A percentile compares a stretch with the other conserved stretches of the same genome.
phyloP scores from a whole-genome alignment of 2,329 filamentous ascomycete genomes.

The Apiospora koreana region DNA sequence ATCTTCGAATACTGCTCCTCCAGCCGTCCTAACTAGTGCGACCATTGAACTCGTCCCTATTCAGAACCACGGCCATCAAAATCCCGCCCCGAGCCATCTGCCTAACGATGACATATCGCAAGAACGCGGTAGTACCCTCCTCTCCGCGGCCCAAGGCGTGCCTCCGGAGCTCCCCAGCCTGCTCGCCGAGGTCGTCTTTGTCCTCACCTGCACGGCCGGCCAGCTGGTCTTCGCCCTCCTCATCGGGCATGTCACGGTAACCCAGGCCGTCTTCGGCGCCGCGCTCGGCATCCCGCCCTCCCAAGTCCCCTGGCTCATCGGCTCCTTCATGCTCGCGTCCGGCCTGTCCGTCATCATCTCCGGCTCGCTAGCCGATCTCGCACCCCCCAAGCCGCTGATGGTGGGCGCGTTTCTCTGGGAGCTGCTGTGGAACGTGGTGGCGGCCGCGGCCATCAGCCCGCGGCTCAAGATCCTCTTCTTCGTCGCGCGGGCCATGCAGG shows the following conservation, averaged over 20 bases:
- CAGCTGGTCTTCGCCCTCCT: conserved; percentile 44
- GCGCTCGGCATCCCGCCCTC: conserved; percentile 40
- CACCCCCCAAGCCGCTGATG: conserved; percentile 41
- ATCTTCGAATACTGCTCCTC: not conserved
- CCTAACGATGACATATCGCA: not conserved
- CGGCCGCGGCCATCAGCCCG: conserved; percentile 36
- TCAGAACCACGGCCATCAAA: not conserved
- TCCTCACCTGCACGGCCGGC: conserved; percentile 42
- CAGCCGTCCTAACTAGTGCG: not conserved
- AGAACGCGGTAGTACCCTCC: conserved; percentile 15
- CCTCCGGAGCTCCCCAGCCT: conserved; percentile 41
- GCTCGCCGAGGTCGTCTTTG: conserved; percentile 39
- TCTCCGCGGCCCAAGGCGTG: conserved; percentile 29
- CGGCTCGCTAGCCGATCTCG: conserved; percentile 36
- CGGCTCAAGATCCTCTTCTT: conserved; percentile 36
- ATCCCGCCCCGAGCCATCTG: not conserved
- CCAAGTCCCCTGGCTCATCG: conserved; percentile 43
- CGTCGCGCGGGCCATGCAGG: conserved; percentile 39
- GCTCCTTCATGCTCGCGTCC: conserved; percentile 41
- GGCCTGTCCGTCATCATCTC: conserved; percentile 44
- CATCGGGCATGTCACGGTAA: conserved; percentile 41
- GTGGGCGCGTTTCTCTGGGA: conserved; percentile 44
- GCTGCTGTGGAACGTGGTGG: conserved; percentile 39
- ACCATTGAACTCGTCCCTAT: not conserved
- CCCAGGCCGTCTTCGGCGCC: conserved; percentile 36